Base-by-base conservation (phyloP, 768 basidiomycete species). In the Tricholomella constricta region DNA sequence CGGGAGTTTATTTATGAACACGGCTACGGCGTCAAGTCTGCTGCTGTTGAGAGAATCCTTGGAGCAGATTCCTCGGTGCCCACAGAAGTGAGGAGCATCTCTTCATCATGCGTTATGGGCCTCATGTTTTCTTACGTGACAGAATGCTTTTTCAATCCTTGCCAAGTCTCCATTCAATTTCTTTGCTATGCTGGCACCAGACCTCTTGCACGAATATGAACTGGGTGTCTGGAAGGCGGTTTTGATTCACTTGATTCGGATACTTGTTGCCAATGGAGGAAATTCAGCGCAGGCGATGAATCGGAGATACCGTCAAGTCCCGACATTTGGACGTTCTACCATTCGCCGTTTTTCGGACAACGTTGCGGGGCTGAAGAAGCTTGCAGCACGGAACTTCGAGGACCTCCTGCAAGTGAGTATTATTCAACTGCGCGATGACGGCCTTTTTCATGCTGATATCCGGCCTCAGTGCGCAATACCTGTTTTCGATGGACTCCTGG, bases 201-300 rank as follows among this genome's bases (percentile, higher is more conserved):
- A 73, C 46, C 52, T 73, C 14, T 43, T 74, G 54, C 72, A 73
- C 55, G 72, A 74, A 51, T 57, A 72, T 50, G 71, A 74, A 47
- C 63, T 73, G 0, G 72, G 72, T 4, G 68, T 69, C 10, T 73
- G 68, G 67, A 73, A 71, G 51, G 52, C 62, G 1, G n/a, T 69
- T 0, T 65, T 74, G 22, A 63, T 45, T 0, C 73, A 75, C 51
- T 54, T 73, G 1, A 55, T 74, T 8, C 64, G 68, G 5, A 59
- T 72, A 19, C 51, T 72, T 2, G 35, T 61, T 48, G 55, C 61
- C 1, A 37, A 31, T 11, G 56, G 34, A 15, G 48, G 42, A 12
- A 51, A 44, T 19, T 43, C 54, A 25, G 20, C 20, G 14, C 27
- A 29, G 11, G 29, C 29, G 6, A 29, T 29, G 29, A 29, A 29